Evolutionary conservation across 2,329 filamentous ascomycete species (phyloP), one percentile per base, ranked within the genome.

Genomic region (Ophiosphaerella herpotricha): DNA sequence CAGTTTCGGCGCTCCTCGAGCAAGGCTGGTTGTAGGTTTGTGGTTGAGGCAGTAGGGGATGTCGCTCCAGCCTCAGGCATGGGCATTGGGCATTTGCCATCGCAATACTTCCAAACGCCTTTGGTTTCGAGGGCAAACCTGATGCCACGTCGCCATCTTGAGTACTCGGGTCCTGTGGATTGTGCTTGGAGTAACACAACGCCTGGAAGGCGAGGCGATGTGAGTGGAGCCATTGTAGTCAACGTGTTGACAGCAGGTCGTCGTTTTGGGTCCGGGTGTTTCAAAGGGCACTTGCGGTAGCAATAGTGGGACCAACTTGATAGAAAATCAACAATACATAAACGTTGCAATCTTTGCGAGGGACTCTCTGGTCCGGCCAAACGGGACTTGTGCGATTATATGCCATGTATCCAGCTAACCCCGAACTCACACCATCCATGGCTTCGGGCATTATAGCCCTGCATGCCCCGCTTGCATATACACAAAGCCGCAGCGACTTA

Each of bases 1-100:
- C 70, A 72, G 13, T 63, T 61, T 52, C 61, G 65, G 38, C 70
- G 50, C 46, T 72, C 69, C 37, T 72, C 64, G 21, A 73, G 56
- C 18, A 73, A 52, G 37, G 61, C 50, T 11, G 68, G 66, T 47
- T 72, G 67, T 29, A 57, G 52, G 9, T 65, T 60, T 24, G 60
- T 47, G 16, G 55, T 58, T 7, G 58, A 49, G 8, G 49, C 47
- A 5, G 34, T 54, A 12, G 57, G 49, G 33, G 63, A 61, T 33
- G 58, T 55, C 45, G 55, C 57, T 31, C 60, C 60, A 13, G 58
- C 55, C 23, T 61, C 61, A 3, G 70, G 70, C 70, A 72, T 72
- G 1, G 70, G 70, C 70, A 71, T 71, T 5, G 61, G 60, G 33
- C 35, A 48, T 23, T 54, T 43, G 32, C 70, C 70, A 57, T 68